phyloP scores from a whole-genome alignment of 1,139 yeast species.

The Blastobotrys elegans region DNA sequence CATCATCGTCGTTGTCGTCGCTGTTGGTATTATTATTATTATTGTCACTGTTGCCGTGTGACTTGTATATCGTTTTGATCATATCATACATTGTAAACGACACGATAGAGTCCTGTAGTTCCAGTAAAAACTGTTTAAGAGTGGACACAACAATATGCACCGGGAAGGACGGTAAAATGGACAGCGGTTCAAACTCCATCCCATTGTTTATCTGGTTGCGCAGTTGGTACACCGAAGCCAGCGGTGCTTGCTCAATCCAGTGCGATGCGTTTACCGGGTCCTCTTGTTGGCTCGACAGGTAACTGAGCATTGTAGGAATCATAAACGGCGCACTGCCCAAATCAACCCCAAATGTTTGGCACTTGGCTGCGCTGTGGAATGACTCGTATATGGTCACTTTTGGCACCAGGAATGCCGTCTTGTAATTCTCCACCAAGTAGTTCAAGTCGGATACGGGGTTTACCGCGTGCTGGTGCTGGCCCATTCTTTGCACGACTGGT shows the following conservation, averaged over 20 bases:
- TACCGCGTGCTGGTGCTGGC: conserved; percentile 52
- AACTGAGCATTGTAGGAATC: conserved; percentile 56
- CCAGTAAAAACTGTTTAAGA: conserved; percentile 67
- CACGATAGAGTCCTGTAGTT: conserved; percentile 75
- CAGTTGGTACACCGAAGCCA: conserved; percentile 60
- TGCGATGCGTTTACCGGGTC: conserved; percentile 43
- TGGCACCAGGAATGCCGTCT: conserved; percentile 70
- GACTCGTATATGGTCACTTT: conserved; percentile 66
- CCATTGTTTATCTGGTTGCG: conserved; percentile 55
- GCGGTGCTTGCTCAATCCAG: conserved; percentile 45
- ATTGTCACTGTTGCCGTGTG: neutral
- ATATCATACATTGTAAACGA: conserved; percentile 64
- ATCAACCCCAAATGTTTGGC: conserved; percentile 81
- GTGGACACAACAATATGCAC: conserved; percentile 61
- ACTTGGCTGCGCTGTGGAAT: conserved; percentile 50
- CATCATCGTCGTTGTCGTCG: neutral
- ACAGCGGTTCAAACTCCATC: conserved; percentile 34
- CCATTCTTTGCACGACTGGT: conserved; percentile 40
- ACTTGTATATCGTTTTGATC: conserved; percentile 51
- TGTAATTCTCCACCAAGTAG: conserved; percentile 53
- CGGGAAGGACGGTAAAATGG: conserved; percentile 29
- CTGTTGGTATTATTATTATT: neutral
- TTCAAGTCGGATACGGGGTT: conserved; percentile 61
- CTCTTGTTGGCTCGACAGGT: conserved; percentile 55
- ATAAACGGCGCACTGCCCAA: conserved; percentile 61